phyloP scores from a whole-genome alignment of 129 eudicot genomes.

The Dittrichia graveolens region DNA sequence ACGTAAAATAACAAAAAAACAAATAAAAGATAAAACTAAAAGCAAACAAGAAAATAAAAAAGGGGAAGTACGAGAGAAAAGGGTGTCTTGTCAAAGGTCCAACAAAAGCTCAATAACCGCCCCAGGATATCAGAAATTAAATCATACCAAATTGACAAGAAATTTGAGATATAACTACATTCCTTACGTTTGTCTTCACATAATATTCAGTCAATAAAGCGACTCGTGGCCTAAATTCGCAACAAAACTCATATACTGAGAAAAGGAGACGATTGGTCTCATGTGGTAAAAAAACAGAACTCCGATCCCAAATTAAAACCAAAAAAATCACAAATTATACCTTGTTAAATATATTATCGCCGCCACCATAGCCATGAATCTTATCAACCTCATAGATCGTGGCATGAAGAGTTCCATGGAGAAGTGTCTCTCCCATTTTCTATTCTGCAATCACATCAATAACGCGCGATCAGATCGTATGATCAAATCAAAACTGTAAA shows the following conservation, averaged over 20 bases:
- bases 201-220: background rate
- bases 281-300: background rate
- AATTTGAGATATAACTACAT: background rate
- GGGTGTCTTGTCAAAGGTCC: background rate
- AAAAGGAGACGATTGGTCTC: too few species aligned
- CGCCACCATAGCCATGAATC: constrained; percentile 45
- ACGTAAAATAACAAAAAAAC: background rate
- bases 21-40: background rate
- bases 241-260: too few species aligned
- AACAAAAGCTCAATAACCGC: background rate
- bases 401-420: constrained; percentile 79
- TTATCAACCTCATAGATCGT: constrained; percentile 68
- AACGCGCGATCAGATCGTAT: background rate
- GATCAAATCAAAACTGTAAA: constrained; percentile 20
- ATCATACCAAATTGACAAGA: background rate
- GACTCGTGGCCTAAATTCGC: background rate
- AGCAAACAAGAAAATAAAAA: too few species aligned
- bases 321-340: constrained; percentile 26
- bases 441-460: constrained; percentile 29
- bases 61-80: too few species aligned
- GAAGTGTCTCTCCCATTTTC: constrained; percentile 52
- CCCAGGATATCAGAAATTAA: background rate
- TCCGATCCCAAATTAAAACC: background rate
- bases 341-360: constrained; percentile 44
- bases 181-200: constrained; percentile 2